Percentiles rank a stretch among this genome's conserved stretches.
Evolutionary conservation across 2,329 filamentous ascomycete genomes (phyloP).

Genomic region (Torrubiella hemipterigena): DNA sequence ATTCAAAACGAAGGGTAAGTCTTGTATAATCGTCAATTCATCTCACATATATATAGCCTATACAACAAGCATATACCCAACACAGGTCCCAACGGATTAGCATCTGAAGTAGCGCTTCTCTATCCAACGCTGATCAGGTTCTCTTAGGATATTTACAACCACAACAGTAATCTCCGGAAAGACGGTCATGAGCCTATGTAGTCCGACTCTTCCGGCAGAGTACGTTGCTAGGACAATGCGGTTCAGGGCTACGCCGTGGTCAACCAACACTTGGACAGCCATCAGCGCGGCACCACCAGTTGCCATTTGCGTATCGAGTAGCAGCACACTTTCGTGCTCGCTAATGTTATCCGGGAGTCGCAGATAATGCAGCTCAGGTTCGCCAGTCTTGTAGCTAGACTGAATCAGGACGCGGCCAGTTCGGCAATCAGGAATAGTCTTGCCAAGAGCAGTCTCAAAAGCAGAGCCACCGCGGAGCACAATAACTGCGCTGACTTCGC

Average conservation of each 20-base stretch:
- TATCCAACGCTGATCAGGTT: constrained; percentile 79
- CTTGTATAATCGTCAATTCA: too few relatives aligned
- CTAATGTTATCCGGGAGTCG: constrained; percentile 65
- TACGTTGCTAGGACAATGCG: constrained; percentile 90
- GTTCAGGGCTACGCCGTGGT: constrained; percentile 78
- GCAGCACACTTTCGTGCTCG: constrained; percentile 66
- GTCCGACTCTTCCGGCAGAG: constrained; percentile 70
- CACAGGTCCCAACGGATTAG: constrained; percentile 23
- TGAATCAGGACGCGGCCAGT: constrained; percentile 86
- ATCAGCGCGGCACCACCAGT: constrained; percentile 78
- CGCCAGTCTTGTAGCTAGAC: constrained; percentile 71
- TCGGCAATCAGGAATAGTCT: constrained; percentile 85
- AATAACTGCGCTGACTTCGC: constrained; percentile 73
- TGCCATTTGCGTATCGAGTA: constrained; percentile 91
- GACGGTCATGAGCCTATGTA: constrained; percentile 77
- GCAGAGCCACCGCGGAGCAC: constrained; percentile 81
- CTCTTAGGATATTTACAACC: constrained; percentile 68
- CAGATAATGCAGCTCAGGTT: constrained; percentile 86
- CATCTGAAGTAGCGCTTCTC: constrained; percentile 87
- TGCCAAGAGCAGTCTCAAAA: constrained; percentile 75
- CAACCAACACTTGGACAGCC: constrained; percentile 90
- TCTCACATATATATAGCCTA: too few relatives aligned
- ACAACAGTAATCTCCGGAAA: constrained; percentile 83
- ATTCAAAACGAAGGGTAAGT: too few relatives aligned
- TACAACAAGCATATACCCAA: not conserved